Conservation (phyloP, 768 basidiomycete genomes). For the Podaxis sp. region DNA sequence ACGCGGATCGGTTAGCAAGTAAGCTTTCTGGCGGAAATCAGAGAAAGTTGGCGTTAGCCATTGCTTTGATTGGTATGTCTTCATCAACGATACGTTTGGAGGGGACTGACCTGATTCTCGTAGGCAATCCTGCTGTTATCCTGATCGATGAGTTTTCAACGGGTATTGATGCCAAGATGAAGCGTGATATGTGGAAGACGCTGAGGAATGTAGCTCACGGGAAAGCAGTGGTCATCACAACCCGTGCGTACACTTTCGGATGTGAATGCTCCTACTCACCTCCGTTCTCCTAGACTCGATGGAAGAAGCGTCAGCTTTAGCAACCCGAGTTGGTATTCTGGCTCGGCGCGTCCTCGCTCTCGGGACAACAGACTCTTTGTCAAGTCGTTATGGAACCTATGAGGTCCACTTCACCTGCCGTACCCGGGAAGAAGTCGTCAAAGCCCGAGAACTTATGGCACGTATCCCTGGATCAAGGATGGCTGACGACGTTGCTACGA, state of each 20-base stretch:
- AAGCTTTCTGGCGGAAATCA: conserved; percentile 81
- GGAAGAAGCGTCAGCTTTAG: conserved; percentile 81
- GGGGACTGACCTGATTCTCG: neutral
- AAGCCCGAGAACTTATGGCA: conserved; percentile 61
- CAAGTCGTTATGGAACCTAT: conserved; percentile 68
- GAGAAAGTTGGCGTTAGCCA: conserved; percentile 72
- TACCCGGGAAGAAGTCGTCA: conserved; percentile 56
- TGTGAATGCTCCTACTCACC: neutral
- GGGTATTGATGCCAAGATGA: conserved; percentile 81
- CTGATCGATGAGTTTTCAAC: conserved; percentile 85
- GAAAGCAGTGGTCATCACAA: conserved; percentile 73
- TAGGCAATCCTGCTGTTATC: conserved; percentile 75
- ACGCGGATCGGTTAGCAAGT: conserved; percentile 71
- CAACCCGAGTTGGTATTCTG: conserved; percentile 75
- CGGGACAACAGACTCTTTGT: conserved; percentile 63
- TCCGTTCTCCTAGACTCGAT: conserved; percentile 56
- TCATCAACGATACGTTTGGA: neutral
- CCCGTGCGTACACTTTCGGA: conserved; percentile 45
- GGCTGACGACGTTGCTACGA: conserved; percentile 74
- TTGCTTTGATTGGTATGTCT: conserved; percentile 50
- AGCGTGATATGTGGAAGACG: conserved; percentile 81
- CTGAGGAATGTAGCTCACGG: conserved; percentile 62
- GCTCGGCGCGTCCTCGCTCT: conserved; percentile 71
- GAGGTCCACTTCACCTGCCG: conserved; percentile 78
- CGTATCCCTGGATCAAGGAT: conserved; percentile 59